Evolutionary conservation across 495 filamentous ascomycete species (phyloP), one percentile per base, ranked within the genome.

Genomic region (Lophiotrema nucula): DNA sequence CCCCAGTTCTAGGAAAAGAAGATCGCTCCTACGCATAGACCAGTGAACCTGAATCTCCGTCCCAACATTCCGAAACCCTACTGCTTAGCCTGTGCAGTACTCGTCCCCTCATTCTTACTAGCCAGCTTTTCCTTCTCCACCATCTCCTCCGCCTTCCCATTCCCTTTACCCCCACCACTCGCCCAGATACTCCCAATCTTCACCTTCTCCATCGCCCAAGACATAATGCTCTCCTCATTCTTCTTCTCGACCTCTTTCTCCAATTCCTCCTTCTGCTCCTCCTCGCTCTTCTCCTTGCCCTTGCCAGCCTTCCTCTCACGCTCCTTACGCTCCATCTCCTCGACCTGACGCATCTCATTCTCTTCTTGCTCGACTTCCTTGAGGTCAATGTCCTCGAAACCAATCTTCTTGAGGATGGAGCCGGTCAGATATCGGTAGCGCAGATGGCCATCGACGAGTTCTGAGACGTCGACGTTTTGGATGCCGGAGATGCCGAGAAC

Each of bases 391-490:
- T 86, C 81, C 26, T 86, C 81, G 38, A 90, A 82, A 5, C 86
- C 88, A 43, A 88, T 85, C 18, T 80, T 77, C 24, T 75, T 73
- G 5, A 95, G 73, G 19, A 92, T 88, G 45, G 75, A 79, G 12
- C 84, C 85, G 4, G 89, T 80, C 16, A 90, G 68, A 44, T 80
- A 83, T 13, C 88, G 81, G 56, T 92, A 92, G 4, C 81, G 75
- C 33, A 88, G 70, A 63, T 95, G 89, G 0, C 89, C 89, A 48
- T 76, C 81, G 28, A 92, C 83, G 26, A 82, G 78, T 11, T 86
- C 81, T 56, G 80, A 88, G n/a, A 88, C 78, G 66, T 95, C 78
- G 4, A 92, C 61, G 53, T 92, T 92, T 61, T 90, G 86, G 0
- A 93, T 82, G 0, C 83, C 84, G 0, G 83, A 77, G 19, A 90